phyloP scores from a whole-genome alignment of 805 yeast genomes.

The Candida ortonii region DNA sequence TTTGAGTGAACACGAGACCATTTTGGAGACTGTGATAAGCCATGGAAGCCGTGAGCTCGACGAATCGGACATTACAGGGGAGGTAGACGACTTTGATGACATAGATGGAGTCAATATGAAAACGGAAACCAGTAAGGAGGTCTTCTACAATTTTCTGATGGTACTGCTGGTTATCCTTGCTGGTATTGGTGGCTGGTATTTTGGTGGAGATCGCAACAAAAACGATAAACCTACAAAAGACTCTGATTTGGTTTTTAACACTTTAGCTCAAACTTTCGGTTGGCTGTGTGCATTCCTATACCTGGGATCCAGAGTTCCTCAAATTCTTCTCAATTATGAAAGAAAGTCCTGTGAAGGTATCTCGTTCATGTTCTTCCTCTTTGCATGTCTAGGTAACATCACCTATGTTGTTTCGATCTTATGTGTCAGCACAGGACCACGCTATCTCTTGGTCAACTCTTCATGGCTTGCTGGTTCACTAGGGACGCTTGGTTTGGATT shows the following conservation, averaged over 20 bases:
- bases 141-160: constrained; percentile 44
- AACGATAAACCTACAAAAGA: constrained; percentile 34
- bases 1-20: constrained; percentile 56
- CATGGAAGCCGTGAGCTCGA: constrained; percentile 37
- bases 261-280: constrained; percentile 85
- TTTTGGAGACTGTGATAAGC: constrained; percentile 59
- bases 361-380: constrained; percentile 86
- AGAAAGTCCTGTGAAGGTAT: constrained; percentile 95
- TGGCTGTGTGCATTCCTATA: constrained; percentile 72
- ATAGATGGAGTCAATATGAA: constrained; percentile 30
- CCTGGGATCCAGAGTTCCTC: constrained; percentile 90
- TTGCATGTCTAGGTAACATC: constrained; percentile 92
- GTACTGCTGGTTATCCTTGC: constrained; percentile 66
- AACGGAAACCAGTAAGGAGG: constrained; percentile 22
- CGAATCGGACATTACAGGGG: constrained; percentile 19
- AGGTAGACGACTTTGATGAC: constrained; percentile 30
- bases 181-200: constrained; percentile 86
- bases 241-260: constrained; percentile 57
- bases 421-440: constrained; percentile 64
- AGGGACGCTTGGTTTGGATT: constrained; percentile 83
- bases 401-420: constrained; percentile 87
- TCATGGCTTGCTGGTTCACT: constrained; percentile 92
- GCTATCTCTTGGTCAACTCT: constrained; percentile 75
- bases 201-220: constrained; percentile 39
- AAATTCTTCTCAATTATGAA: constrained; percentile 76